A percentile compares a stretch with the other conserved stretches of the same genome.
phyloP scores from a whole-genome alignment of 352 stramenopile genomes.

The Pythium diclinum region DNA sequence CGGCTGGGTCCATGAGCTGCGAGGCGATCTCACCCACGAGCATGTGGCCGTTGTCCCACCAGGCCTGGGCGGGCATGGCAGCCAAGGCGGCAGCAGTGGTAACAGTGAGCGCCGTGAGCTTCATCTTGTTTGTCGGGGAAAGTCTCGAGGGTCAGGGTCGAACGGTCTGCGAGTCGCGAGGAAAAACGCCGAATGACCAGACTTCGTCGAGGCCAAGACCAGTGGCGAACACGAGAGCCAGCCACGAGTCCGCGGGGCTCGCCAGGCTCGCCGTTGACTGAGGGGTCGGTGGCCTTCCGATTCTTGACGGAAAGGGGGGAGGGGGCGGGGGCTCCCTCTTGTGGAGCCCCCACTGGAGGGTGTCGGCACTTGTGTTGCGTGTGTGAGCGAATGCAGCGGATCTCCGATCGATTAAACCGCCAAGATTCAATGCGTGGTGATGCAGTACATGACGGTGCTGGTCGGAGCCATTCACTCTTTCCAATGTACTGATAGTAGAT shows the following conservation, averaged over 20 bases:
- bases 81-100: slow-evolving; percentile 10
- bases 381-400: not conserved
- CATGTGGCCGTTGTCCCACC: slow-evolving; percentile 40
- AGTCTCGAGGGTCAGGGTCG: not conserved
- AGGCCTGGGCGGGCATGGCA: slow-evolving; percentile 19
- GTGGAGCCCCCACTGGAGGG: not conserved
- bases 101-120: slow-evolving; percentile 5
- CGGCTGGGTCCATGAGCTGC: slow-evolving; percentile 27
- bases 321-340: too few species aligned
- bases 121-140: not conserved
- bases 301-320: too few species aligned
- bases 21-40: slow-evolving; percentile 32
- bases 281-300: too few species aligned
- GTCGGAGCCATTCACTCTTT: not conserved
- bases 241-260: not conserved
- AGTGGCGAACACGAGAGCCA: not conserved
- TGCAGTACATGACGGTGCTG: not conserved
- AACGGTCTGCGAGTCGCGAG: slow-evolving; percentile 4
- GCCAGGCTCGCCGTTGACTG: too few species aligned
- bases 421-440: not conserved
- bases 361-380: not conserved
- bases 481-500: not conserved
- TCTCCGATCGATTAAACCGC: not conserved
- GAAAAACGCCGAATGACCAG: slow-evolving; percentile 16
- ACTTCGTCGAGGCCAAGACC: not conserved